Conservation (phyloP, 2,329 filamentous ascomycete genomes). For the Penicillium sp. region DNA sequence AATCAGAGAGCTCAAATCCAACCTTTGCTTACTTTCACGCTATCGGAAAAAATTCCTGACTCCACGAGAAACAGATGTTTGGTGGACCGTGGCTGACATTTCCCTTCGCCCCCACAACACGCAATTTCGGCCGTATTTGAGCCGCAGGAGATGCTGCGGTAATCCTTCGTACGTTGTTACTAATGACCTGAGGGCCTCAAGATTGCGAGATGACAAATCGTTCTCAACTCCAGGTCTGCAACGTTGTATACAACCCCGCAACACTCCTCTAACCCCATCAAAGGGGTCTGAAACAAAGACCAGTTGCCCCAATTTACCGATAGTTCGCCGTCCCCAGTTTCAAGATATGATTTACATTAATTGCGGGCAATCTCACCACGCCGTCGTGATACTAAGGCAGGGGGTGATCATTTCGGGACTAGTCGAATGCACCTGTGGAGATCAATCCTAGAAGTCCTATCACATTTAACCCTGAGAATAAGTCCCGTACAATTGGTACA, state of each 20-base stretch:
- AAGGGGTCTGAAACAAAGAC: slow-evolving; percentile 2
- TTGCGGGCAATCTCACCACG: background rate
- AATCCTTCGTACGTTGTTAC: background rate
- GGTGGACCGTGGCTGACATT: slow-evolving; percentile 11
- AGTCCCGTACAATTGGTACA: background rate
- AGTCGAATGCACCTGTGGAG: slow-evolving; percentile 1
- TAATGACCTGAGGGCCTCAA: no score
- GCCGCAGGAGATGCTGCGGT: background rate
- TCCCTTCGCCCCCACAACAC: background rate
- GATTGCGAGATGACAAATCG: background rate
- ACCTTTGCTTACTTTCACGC: background rate
- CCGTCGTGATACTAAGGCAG: slow-evolving; percentile 16
- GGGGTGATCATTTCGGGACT: slow-evolving; percentile 13
- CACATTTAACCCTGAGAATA: background rate
- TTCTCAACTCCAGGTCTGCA: background rate
- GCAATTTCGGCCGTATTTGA: background rate
- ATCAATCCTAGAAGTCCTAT: background rate
- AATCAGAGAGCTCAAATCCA: background rate
- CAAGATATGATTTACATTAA: slow-evolving; percentile 7
- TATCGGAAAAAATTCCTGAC: background rate
- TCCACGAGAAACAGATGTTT: background rate
- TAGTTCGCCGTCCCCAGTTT: slow-evolving; percentile 13
- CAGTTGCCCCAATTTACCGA: background rate
- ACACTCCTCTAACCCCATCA: background rate
- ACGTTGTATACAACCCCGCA: background rate